Conservation (phyloP, 108 stramenopile genomes). For the Fragilaria radians region DNA sequence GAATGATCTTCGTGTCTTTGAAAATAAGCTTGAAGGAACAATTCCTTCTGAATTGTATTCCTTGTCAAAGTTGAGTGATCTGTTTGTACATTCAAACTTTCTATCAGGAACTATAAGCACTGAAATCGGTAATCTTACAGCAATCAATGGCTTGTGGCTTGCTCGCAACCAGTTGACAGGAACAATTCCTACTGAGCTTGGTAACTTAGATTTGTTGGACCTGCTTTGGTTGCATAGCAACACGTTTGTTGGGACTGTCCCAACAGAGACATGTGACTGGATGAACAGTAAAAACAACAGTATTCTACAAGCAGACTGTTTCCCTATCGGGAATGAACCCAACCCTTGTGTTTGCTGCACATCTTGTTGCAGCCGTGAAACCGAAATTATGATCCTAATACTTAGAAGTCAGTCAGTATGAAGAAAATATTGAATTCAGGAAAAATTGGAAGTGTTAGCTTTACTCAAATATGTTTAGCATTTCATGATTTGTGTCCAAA, state of each 20-base stretch:
- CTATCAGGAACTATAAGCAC: not conserved
- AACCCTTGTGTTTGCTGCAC: conserved; percentile 1
- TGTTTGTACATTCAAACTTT: not conserved
- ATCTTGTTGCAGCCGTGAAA: conserved; percentile 1
- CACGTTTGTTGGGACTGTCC: not conserved
- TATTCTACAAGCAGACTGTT: not conserved
- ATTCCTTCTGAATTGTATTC: conserved; percentile 23
- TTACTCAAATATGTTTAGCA: no score
- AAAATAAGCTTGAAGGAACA: conserved; percentile 19
- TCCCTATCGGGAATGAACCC: not conserved
- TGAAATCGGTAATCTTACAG: conserved; percentile 3
- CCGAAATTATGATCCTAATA: no score
- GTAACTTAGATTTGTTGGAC: not conserved
- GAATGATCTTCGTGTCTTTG: not conserved
- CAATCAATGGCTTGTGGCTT: not conserved
- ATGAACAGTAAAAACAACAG: not conserved
- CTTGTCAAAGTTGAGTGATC: not conserved
- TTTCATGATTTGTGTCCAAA: no score
- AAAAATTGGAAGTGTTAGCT: no score
- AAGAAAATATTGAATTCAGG: no score
- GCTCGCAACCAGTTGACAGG: conserved; percentile 15
- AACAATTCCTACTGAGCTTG: conserved; percentile 21
- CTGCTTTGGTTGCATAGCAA: conserved; percentile 1
- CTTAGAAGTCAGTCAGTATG: no score
- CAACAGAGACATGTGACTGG: not conserved